Evolutionary conservation across 75 land plant genomes (phyloP).

Genomic region (Pinus taeda): DNA sequence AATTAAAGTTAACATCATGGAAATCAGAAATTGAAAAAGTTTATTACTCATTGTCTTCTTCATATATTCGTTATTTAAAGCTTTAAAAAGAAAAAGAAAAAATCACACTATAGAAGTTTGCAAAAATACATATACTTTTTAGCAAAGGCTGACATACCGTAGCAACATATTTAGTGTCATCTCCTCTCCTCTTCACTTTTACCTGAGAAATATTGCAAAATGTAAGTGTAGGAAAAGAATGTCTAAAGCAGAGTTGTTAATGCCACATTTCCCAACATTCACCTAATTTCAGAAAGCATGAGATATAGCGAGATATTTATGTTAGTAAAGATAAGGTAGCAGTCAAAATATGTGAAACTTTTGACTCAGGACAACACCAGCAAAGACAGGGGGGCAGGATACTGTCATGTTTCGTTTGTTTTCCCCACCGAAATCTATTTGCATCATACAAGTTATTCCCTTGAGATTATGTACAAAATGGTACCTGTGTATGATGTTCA

Average conservation of each 20-base stretch:
- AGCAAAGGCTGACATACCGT: constrained; percentile 43
- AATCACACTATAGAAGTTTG: neutral
- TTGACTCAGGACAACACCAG: too few relatives aligned
- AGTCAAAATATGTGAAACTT: too few relatives aligned
- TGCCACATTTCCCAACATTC: neutral
- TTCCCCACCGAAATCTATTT: neutral
- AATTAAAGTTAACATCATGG: neutral
- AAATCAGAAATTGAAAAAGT: neutral
- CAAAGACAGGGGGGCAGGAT: too few relatives aligned
- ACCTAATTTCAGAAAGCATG: neutral
- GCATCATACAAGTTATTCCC: neutral
- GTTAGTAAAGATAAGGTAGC: neutral
- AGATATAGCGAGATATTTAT: neutral
- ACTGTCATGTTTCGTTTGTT: neutral
- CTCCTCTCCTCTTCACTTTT: constrained; percentile 83
- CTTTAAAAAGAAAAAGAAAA: neutral
- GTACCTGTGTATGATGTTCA: constrained; percentile 93
- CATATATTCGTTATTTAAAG: neutral
- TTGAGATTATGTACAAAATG: neutral
- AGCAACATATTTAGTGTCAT: constrained; percentile 90
- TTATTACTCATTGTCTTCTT: neutral
- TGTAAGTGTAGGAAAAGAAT: neutral
- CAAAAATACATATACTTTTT: neutral
- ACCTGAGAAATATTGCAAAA: constrained; percentile 29
- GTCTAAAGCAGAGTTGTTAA: neutral